These are phyloP conservation scores for Zymoseptoria passerinii DNA, from an alignment of 2,329 filamentous ascomycete genomes.

Conservation along the genomic window DNA sequence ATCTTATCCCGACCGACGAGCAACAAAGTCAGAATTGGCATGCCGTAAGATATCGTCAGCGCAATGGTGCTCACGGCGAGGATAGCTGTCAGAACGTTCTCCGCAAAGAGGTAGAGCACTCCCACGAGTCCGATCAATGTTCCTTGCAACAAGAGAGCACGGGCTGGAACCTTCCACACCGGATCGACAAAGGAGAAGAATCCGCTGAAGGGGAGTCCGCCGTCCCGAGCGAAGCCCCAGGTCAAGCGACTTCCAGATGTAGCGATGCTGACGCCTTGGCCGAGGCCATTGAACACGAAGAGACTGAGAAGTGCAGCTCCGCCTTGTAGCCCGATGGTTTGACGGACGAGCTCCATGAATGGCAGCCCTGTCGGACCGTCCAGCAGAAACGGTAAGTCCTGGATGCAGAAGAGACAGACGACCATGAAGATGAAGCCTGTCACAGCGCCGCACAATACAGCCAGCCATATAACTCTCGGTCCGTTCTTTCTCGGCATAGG, in stretches of 20 bases:
- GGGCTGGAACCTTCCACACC: conserved; percentile 46
- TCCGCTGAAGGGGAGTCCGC: conserved; percentile 20
- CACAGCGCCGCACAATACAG: conserved; percentile 36
- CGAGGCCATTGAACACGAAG: conserved; percentile 50
- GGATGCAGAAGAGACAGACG: conserved; percentile 47
- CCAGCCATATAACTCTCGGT: conserved; percentile 46
- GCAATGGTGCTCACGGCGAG: conserved; percentile 37
- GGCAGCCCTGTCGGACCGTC: conserved; percentile 45
- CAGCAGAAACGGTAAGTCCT: conserved; percentile 40
- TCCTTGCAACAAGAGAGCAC: conserved; percentile 47
- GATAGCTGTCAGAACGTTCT: conserved; percentile 38
- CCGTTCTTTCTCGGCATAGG: conserved; percentile 45
- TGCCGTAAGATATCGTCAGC: conserved; percentile 36
- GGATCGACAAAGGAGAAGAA: conserved; percentile 34
- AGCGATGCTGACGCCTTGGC: conserved; percentile 46
- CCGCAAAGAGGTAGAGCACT: conserved; percentile 36
- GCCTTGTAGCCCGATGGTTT: conserved; percentile 42
- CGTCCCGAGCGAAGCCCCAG: conserved; percentile 23
- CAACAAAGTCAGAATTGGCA: conserved; percentile 33
- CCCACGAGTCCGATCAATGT: conserved; percentile 42
- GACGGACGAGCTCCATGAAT: conserved; percentile 51
- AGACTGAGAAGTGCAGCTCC: conserved; percentile 40
- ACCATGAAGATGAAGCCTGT: conserved; percentile 51
- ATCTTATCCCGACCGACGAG: conserved; percentile 46
- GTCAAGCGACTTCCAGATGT: conserved; percentile 28